Evolutionary conservation across 805 yeast genomes (phyloP).

Genomic region (Yarrowia sp.): DNA sequence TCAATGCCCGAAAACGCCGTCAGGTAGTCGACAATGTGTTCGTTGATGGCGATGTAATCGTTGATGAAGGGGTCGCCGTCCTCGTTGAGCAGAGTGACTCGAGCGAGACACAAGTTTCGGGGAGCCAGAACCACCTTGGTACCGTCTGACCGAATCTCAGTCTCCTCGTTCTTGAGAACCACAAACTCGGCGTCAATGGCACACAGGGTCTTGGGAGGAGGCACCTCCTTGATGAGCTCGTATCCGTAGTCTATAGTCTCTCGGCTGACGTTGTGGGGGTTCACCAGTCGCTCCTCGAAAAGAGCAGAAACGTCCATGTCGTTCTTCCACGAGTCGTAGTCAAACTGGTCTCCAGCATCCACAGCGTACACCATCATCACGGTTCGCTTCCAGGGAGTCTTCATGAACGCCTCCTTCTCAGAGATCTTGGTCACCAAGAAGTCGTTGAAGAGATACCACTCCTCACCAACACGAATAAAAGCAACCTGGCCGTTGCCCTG

Average conservation of each 20-base stretch:
- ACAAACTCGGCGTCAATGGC: slow-evolving; percentile 99
- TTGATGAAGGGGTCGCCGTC: slow-evolving; percentile 83
- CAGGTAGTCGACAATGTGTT: slow-evolving; percentile 70
- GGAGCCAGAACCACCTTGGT: slow-evolving; percentile 68
- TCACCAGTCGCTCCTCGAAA: slow-evolving; percentile 71
- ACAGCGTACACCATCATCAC: slow-evolving; percentile 63
- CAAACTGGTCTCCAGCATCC: slow-evolving; percentile 39
- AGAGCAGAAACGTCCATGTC: slow-evolving; percentile 62
- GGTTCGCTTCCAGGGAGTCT: slow-evolving; percentile 81
- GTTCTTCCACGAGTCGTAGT: slow-evolving; percentile 49
- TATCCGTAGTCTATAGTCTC: slow-evolving; percentile 61
- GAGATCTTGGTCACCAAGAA: slow-evolving; percentile 76
- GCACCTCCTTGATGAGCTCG: slow-evolving; percentile 73
- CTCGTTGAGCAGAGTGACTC: slow-evolving; percentile 77
- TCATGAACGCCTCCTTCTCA: slow-evolving; percentile 73
- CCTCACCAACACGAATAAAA: slow-evolving; percentile 32
- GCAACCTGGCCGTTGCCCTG: slow-evolving; percentile 41
- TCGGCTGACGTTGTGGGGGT: slow-evolving; percentile 48
- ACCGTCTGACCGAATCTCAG: slow-evolving; percentile 76
- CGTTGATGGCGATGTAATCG: slow-evolving; percentile 78
- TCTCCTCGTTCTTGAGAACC: slow-evolving; percentile 68
- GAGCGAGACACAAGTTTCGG: slow-evolving; percentile 70
- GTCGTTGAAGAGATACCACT: slow-evolving; percentile 88
- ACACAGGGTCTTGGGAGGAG: slow-evolving; percentile 68
- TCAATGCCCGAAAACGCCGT: slow-evolving; percentile 94